Conservation (phyloP, 2,329 filamentous ascomycete species). For the Fusarium sp. region DNA sequence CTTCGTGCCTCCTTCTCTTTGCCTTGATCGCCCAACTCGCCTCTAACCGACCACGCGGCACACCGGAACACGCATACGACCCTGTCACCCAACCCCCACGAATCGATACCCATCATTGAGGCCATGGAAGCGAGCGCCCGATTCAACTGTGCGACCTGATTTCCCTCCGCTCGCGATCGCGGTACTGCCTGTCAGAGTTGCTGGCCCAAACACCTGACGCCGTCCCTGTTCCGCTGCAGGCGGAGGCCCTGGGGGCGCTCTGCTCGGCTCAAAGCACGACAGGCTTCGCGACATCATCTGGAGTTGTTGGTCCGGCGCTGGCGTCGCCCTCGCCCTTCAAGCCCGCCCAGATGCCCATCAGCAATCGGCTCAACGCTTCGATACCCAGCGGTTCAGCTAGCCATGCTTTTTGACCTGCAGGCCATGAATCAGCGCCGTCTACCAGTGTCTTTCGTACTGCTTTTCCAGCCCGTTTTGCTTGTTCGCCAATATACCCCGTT, state of each 20-base stretch:
- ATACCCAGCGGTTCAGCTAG: constrained; percentile 33
- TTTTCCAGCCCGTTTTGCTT: constrained; percentile 41
- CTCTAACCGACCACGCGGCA: background rate
- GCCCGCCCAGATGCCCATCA: constrained; percentile 56
- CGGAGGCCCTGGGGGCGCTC: background rate
- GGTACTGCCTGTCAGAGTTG: constrained; percentile 17
- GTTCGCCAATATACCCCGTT: constrained; percentile 42
- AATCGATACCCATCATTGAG: constrained; percentile 9
- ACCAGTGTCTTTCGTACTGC: constrained; percentile 44
- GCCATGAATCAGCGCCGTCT: constrained; percentile 54
- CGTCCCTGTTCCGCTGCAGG: background rate
- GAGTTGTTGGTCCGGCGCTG: constrained; percentile 34
- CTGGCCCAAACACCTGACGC: constrained; percentile 3
- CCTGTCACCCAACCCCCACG: constrained; percentile 7
- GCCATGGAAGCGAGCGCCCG: constrained; percentile 28
- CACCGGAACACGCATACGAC: background rate
- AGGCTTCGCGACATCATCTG: constrained; percentile 12
- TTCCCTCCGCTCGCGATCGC: constrained; percentile 23
- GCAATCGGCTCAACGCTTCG: constrained; percentile 34
- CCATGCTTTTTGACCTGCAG: constrained; percentile 56
- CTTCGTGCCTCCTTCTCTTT: constrained; percentile 4
- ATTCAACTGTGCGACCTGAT: constrained; percentile 30
- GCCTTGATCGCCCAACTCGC: background rate
- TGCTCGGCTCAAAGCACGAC: constrained; percentile 10
- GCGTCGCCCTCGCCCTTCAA: constrained; percentile 41